Evolutionary conservation across 2,329 filamentous ascomycete species (phyloP).

Genomic region (Zalaria obscura): DNA sequence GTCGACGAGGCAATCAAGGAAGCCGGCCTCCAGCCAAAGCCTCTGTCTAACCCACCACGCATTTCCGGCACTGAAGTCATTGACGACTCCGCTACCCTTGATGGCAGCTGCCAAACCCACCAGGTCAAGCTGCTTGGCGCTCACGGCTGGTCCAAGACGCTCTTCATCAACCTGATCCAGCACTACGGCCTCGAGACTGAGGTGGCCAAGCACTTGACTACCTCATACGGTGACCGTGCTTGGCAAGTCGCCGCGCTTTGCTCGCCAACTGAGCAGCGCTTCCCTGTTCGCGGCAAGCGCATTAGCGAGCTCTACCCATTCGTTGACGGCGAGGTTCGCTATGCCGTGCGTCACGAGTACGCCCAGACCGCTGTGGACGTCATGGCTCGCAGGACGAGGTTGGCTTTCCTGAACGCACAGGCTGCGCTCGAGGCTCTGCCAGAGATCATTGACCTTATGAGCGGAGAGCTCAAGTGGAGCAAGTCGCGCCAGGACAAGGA

Average conservation of each 20-base stretch:
- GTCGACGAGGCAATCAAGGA: slow-evolving; percentile 65
- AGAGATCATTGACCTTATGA: slow-evolving; percentile 78
- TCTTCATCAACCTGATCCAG: slow-evolving; percentile 92
- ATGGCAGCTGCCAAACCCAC: slow-evolving; percentile 72
- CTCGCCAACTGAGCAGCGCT: slow-evolving; percentile 60
- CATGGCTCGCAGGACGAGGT: slow-evolving; percentile 65
- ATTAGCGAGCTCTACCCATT: slow-evolving; percentile 76
- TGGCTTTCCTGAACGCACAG: slow-evolving; percentile 86
- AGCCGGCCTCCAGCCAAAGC: slow-evolving; percentile 47
- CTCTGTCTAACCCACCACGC: slow-evolving; percentile 42
- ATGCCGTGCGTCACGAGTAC: slow-evolving; percentile 78
- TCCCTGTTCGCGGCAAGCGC: slow-evolving; percentile 69
- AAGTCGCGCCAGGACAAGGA: slow-evolving; percentile 57
- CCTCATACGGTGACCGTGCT: slow-evolving; percentile 81
- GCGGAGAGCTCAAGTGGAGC: slow-evolving; percentile 69
- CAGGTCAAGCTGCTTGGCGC: slow-evolving; percentile 68
- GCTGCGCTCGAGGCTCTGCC: slow-evolving; percentile 78
- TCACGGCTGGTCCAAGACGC: slow-evolving; percentile 75
- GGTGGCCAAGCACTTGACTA: slow-evolving; percentile 74
- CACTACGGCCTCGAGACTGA: slow-evolving; percentile 87
- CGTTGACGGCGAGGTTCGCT: slow-evolving; percentile 81
- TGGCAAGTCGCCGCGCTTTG: slow-evolving; percentile 82
- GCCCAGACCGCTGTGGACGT: slow-evolving; percentile 85
- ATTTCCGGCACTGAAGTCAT: slow-evolving; percentile 56
- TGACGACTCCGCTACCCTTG: slow-evolving; percentile 55